Percentiles rank a stretch among this genome's conserved stretches.
Conservation (phyloP, 1,284 basidiomycete genomes). For the Heliocybe sulcata region DNA sequence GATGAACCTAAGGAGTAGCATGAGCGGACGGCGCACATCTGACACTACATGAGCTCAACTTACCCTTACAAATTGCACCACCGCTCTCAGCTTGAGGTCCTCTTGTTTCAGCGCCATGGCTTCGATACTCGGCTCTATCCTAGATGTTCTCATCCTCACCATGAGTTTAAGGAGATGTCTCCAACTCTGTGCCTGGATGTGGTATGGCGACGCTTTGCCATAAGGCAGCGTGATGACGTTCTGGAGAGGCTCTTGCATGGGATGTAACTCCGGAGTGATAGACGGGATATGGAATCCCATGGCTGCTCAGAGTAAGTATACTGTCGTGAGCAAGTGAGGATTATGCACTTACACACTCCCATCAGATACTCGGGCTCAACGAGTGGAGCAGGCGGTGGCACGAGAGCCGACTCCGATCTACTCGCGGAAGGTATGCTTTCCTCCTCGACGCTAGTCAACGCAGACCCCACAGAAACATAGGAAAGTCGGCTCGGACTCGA, state of each 20-base stretch:
- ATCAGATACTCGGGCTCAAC: slow-evolving; percentile 52
- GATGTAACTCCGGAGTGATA: slow-evolving; percentile 36
- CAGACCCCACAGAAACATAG: neutral
- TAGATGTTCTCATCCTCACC: slow-evolving; percentile 60
- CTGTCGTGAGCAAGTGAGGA: slow-evolving; percentile 9
- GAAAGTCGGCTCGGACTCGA: neutral
- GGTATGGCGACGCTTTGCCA: slow-evolving; percentile 57
- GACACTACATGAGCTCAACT: slow-evolving; percentile 10
- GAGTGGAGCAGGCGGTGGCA: slow-evolving; percentile 32
- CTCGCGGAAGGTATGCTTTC: neutral
- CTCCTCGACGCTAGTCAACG: neutral
- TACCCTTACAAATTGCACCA: slow-evolving; percentile 72
- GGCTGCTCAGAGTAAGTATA: slow-evolving; percentile 28
- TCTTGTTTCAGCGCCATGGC: slow-evolving; percentile 50
- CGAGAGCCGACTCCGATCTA: neutral
- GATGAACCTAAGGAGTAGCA: slow-evolving; percentile 38
- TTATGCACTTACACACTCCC: slow-evolving; percentile 52
- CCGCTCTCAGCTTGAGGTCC: slow-evolving; percentile 56
- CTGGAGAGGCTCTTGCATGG: slow-evolving; percentile 52
- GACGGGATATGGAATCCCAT: slow-evolving; percentile 57
- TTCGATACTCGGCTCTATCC: slow-evolving; percentile 63
- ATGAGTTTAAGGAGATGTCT: slow-evolving; percentile 63
- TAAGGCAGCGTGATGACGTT: slow-evolving; percentile 66
- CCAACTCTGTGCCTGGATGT: slow-evolving; percentile 69
- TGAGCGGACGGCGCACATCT: slow-evolving; percentile 1